Percentiles rank a stretch among this genome's conserved stretches.
These are phyloP conservation scores for Schizonepeta tenuifolia DNA, from an alignment of 257 asterid species.

Conservation along the genomic window DNA sequence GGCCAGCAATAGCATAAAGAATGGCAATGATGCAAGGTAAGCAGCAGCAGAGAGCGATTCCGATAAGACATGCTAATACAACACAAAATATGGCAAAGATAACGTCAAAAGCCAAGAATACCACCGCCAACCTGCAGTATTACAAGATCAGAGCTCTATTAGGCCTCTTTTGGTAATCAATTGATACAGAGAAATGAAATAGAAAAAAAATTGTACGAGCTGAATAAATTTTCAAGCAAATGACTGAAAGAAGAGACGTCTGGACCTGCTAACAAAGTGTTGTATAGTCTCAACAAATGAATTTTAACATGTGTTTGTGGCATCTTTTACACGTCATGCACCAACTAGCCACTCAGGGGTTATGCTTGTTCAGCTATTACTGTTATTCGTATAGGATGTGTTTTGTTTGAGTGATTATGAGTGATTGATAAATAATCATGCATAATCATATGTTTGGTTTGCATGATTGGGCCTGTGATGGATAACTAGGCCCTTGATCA, in stretches of 20 bases:
- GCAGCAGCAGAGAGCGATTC: slow-evolving; percentile 97
- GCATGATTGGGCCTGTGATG: too few species aligned
- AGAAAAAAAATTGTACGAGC: background rate
- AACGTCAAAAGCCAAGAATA: slow-evolving; percentile 95
- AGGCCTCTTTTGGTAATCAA: slow-evolving; percentile 25
- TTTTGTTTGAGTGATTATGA: too few species aligned
- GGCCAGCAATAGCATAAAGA: slow-evolving; percentile 98
- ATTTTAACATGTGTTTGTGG: background rate
- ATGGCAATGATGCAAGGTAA: slow-evolving; percentile 96
- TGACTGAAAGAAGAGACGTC: background rate
- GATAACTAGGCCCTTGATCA: too few species aligned
- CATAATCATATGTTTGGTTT: too few species aligned
- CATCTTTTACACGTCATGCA: background rate
- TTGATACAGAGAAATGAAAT: slow-evolving; percentile 7
- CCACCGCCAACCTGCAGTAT: slow-evolving; percentile 92
- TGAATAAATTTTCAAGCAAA: slow-evolving; percentile 16
- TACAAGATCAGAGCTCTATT: slow-evolving; percentile 38
- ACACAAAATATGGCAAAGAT: slow-evolving; percentile 97
- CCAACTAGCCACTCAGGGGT: background rate
- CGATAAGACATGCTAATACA: slow-evolving; percentile 90
- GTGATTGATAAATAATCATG: too few species aligned
- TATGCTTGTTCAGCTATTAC: slow-evolving; percentile 1
- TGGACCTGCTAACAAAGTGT: slow-evolving; percentile 2
- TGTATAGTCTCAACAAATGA: background rate
- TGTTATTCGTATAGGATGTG: too few species aligned